Base-by-base conservation (phyloP, 2,329 filamentous ascomycete species). In the Sordariomycetes sp. region DNA sequence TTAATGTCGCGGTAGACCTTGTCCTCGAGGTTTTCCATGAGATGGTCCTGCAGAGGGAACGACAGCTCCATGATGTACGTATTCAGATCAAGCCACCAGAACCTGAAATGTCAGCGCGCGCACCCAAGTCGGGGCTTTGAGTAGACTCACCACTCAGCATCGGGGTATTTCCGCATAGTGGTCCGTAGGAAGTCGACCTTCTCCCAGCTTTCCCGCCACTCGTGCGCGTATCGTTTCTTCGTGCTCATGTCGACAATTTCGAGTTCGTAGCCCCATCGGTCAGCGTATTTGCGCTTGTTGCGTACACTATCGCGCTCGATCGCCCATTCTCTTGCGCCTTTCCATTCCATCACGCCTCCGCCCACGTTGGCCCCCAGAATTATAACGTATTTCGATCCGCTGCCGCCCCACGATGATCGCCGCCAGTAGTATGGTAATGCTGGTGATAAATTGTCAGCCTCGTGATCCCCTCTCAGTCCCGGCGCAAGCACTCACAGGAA, bases 161-260 rank as follows among this genome's bases (percentile, higher is more conserved):
- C 73, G 19, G 92, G 92, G 53, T 96, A 95, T 57, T 95, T 95
- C 54, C 79, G 76, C 72, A 98, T 80, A 29, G 82, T 79, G 40
- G 86, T 84, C 40, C 90, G 79, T 48, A 98, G 78, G 27, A 86
- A 86, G 56, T 98, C 92, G 40, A 95, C 88, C 68, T 96, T 98
- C 62, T 98, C 92, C 92, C 92, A 98, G 57, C 90, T 93, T 62
- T 98, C 92, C 50, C 92, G 77, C 92, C 92, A 98, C 61, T 98
- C 92, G 61, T 98, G 92, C 19, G 92, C 90, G 55, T 98, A 98
- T 45, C 88, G 79, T 64, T 95, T 96, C 72, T 95, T 94, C 35
- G 88, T 94, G 64, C 87, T 90, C 88, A 98, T 94, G 57, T 98
- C 93, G 45, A 94, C 86, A 52, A 96, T 82, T 57, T 98, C 92